These are phyloP conservation scores for Cercospora canescens DNA, from an alignment of 2,329 filamentous ascomycete species.

Conservation along the genomic window DNA sequence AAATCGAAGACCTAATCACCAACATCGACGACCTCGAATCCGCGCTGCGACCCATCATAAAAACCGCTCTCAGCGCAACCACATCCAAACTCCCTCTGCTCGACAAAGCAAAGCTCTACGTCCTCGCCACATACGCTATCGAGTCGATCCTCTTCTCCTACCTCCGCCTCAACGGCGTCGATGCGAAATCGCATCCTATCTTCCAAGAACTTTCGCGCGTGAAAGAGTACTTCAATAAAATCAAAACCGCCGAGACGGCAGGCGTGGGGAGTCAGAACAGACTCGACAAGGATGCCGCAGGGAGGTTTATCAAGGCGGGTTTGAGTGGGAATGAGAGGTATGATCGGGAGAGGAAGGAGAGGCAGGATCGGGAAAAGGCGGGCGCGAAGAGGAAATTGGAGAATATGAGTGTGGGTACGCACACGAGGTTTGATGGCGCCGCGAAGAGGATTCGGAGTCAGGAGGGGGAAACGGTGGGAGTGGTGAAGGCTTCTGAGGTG, in stretches of 20 bases:
- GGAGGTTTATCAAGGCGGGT: constrained; percentile 78
- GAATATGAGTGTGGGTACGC: constrained; percentile 34
- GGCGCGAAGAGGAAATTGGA: constrained; percentile 40
- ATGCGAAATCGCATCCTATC: constrained; percentile 82
- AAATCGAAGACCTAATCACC: constrained; percentile 67
- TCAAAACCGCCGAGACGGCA: constrained; percentile 67
- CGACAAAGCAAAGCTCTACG: constrained; percentile 91
- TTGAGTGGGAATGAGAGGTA: constrained; percentile 57
- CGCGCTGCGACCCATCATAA: constrained; percentile 71
- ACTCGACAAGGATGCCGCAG: constrained; percentile 73
- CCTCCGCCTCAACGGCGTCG: constrained; percentile 73
- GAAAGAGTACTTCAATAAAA: constrained; percentile 90
- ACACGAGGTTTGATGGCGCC: constrained; percentile 36
- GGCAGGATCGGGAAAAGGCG: constrained; percentile 38
- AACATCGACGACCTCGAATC: constrained; percentile 79
- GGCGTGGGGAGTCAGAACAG: constrained; percentile 50
- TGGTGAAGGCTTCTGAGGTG: constrained; percentile 19
- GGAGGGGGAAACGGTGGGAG: constrained; percentile 19
- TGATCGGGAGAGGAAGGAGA: constrained; percentile 42
- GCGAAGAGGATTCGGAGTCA: constrained; percentile 36
- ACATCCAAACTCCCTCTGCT: constrained; percentile 83
- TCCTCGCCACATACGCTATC: constrained; percentile 83
- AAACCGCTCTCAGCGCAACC: constrained; percentile 62
- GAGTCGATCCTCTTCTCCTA: constrained; percentile 88
- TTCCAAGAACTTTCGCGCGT: constrained; percentile 84